Base-by-base conservation (phyloP, 768 basidiomycete species). In the Rhizopogon vesiculosus region DNA sequence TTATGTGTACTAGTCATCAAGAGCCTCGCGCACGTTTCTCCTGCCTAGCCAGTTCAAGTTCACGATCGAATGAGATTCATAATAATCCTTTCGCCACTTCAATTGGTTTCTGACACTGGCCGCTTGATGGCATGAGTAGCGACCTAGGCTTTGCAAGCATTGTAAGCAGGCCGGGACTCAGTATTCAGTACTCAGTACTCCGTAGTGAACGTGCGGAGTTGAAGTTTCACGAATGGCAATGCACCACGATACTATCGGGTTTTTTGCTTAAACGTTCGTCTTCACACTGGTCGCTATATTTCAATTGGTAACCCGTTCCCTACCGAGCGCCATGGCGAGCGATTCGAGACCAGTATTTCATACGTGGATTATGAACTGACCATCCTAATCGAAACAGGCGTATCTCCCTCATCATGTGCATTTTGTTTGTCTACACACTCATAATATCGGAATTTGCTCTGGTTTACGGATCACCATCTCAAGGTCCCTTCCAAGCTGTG, bases 391-490 rank as follows among this genome's bases (percentile, higher is more conserved):
- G 19, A 25, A 49, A 38, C 15, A 25, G 3, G 22, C 5, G 9
- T 33, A 22, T 7, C 18, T 35, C 40, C 18, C 18, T 48, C 12
- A 33, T 9, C n/a, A 49, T 49, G 48, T 38, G 48, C 22, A 25
- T 49, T 22, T 56, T 10, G 44, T 42, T 60, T 45, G 28, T 39
- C n/a, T 69, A 8, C 53, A 33, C 48, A 31, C 44, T 53, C 38
- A 13, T 51, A 18, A 44, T 56, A 43, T 43, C 61, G 8, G 16
- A 40, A 22, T 15, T 50, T 4, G 40, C 53, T 52, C 54, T 61
- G 54, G 64, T 57, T 45, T 57, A 57, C 38, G 63, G 61, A 35
- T 70, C 65, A 39, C 74, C 70, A 35, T 57, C 67, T 18, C 72
- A 69, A 57, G 55, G 48, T 51, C 61, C 16, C 61, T 73, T 31